These are phyloP conservation scores for Castanea sativa DNA, from an alignment of 306 rosid genomes.

Conservation along the genomic window DNA sequence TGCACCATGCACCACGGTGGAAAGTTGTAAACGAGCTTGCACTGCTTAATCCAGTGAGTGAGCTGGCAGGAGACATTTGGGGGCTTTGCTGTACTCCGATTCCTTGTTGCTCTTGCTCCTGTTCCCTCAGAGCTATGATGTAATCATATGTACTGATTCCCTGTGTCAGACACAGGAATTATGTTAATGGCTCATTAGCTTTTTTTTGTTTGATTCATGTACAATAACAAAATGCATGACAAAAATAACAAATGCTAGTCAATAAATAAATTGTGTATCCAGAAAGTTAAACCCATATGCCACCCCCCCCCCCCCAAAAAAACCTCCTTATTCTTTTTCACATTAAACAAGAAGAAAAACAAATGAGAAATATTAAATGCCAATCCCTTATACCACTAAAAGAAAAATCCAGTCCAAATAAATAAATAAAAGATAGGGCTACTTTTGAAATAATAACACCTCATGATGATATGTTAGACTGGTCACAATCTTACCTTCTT, in stretches of 20 bases:
- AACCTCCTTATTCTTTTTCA: neutral
- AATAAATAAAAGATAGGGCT: neutral
- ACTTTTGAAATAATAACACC: neutral
- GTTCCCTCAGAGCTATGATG: slow-evolving; percentile 97
- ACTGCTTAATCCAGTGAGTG: slow-evolving; percentile 94
- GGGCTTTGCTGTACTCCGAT: slow-evolving; percentile 91
- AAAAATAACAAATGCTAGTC: neutral
- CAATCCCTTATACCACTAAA: too few relatives aligned
- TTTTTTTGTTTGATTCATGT: neutral
- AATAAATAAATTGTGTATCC: neutral
- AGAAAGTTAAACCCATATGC: too few relatives aligned
- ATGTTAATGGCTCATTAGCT: neutral
- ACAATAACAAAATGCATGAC: neutral
- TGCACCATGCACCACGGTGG: slow-evolving; percentile 96
- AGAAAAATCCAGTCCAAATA: neutral
- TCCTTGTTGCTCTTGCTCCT: slow-evolving; percentile 90
- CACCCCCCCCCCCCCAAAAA: neutral
- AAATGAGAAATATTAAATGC: neutral
- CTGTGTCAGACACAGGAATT: slow-evolving; percentile 30
- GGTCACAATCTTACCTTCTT: slow-evolving; percentile 58
- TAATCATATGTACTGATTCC: slow-evolving; percentile 98
- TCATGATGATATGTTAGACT: neutral
- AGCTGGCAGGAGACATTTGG: slow-evolving; percentile 96
- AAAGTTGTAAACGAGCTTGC: slow-evolving; percentile 89
- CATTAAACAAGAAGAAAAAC: neutral